Conservation (phyloP, 768 basidiomycete species). For the Auricularia cornea region DNA sequence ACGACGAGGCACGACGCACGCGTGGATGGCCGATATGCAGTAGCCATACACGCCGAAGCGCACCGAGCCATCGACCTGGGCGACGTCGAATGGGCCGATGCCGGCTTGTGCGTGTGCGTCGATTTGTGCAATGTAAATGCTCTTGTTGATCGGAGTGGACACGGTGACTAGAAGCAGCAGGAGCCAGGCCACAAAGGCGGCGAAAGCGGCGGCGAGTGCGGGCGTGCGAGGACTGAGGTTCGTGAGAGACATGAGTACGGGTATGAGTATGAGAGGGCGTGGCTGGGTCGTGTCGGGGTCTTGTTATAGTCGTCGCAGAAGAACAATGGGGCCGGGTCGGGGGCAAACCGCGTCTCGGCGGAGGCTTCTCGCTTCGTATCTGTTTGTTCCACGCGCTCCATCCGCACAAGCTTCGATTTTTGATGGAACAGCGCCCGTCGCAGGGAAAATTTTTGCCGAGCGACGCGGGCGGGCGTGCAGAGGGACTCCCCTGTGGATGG, state of each 20-base stretch:
- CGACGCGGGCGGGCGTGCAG: too few species aligned
- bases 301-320: too few species aligned
- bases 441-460: too few species aligned
- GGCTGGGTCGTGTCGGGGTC: too few species aligned
- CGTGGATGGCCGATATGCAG: constrained; percentile 40
- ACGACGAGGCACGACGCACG: constrained; percentile 24
- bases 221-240: constrained; percentile 4
- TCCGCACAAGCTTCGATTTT: too few species aligned
- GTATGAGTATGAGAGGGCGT: neutral
- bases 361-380: too few species aligned
- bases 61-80: constrained; percentile 30
- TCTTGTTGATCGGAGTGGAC: constrained; percentile 48
- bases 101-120: constrained; percentile 20
- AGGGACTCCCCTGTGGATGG: too few species aligned
- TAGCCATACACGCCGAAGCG: constrained; percentile 60
- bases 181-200: constrained; percentile 46
- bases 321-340: too few species aligned
- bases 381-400: too few species aligned
- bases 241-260: constrained; percentile 11
- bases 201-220: constrained; percentile 29
- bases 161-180: constrained; percentile 55
- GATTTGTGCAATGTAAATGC: constrained; percentile 49
- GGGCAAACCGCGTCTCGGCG: too few species aligned
- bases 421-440: too few species aligned
- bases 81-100: constrained; percentile 17